Evolutionary conservation across 371 early-diverging fungal genomes (phyloP).

Genomic region (Haplosporangium sp.): DNA sequence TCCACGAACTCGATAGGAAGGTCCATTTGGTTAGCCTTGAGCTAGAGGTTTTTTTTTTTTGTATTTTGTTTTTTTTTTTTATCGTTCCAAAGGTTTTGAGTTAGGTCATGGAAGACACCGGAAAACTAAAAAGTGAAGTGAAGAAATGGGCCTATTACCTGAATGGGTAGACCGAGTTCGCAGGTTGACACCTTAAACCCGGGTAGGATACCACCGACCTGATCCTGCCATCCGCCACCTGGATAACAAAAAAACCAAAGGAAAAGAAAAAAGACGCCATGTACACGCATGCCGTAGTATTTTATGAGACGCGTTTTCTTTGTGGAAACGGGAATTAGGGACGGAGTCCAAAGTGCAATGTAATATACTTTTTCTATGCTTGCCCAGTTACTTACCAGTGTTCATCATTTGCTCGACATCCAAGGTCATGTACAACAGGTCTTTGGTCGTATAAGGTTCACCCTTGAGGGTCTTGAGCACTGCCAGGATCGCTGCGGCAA

Average conservation of each 20-base stretch:
- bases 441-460: constrained; percentile 30
- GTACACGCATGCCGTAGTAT: neutral
- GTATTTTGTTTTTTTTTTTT: neutral
- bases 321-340: neutral
- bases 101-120: neutral
- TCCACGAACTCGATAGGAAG: constrained; percentile 21
- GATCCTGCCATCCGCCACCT: constrained; percentile 56
- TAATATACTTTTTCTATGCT: neutral
- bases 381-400: constrained; percentile 23
- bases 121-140: neutral
- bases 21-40: constrained; percentile 21
- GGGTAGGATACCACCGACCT: constrained; percentile 46
- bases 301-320: neutral
- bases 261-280: too few relatives aligned
- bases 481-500: constrained; percentile 42
- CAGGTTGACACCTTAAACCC: constrained; percentile 45
- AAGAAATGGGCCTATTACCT: constrained; percentile 14
- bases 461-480: constrained; percentile 37
- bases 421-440: constrained; percentile 33
- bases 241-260: neutral
- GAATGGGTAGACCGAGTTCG: constrained; percentile 26
- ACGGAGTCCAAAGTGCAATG: too few relatives aligned
- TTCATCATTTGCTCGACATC: constrained; percentile 55
- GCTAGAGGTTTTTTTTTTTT: constrained; percentile 3
- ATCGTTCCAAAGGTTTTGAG: neutral